Percentiles rank a stretch among this genome's conserved stretches.
Evolutionary conservation across 2,329 filamentous ascomycete genomes (phyloP).

Genomic region (Fusarium sp.): DNA sequence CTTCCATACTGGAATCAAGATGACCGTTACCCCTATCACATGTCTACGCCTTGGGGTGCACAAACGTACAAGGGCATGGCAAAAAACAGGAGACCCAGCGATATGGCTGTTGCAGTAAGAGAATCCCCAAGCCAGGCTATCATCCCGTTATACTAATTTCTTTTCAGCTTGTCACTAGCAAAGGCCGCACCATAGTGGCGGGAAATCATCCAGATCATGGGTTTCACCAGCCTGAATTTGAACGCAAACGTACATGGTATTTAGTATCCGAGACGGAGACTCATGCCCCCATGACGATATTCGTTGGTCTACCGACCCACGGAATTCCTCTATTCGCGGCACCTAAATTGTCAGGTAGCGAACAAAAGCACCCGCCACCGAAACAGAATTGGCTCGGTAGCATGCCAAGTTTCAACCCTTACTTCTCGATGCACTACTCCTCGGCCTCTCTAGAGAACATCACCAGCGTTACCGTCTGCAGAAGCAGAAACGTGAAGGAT

Average conservation of each 20-base stretch:
- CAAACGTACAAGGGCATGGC: background rate
- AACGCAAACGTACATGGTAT: background rate
- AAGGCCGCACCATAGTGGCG: background rate
- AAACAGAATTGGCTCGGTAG: background rate
- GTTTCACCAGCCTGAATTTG: background rate
- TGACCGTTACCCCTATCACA: background rate
- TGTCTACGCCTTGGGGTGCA: slow-evolving; percentile 7
- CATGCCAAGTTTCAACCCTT: too few species aligned
- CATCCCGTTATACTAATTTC: background rate
- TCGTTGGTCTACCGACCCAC: background rate
- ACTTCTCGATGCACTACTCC: background rate
- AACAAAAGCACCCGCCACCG: rapidly evolving
- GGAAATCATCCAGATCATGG: slow-evolving; percentile 3
- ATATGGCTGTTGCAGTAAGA: slow-evolving; percentile 12
- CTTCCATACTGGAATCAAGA: background rate
- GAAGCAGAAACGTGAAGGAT: background rate
- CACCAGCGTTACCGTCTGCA: background rate
- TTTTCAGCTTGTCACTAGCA: background rate
- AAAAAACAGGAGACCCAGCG: slow-evolving; percentile 5
- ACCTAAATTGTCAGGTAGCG: rapidly evolving
- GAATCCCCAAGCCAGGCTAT: rapidly evolving
- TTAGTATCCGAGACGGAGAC: background rate
- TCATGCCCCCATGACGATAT: background rate
- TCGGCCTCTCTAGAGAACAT: background rate
- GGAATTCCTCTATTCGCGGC: slow-evolving; percentile 8